These are phyloP conservation scores for Linderina pennispora DNA, from an alignment of 192 early-diverging fungal species.

Conservation along the genomic window DNA sequence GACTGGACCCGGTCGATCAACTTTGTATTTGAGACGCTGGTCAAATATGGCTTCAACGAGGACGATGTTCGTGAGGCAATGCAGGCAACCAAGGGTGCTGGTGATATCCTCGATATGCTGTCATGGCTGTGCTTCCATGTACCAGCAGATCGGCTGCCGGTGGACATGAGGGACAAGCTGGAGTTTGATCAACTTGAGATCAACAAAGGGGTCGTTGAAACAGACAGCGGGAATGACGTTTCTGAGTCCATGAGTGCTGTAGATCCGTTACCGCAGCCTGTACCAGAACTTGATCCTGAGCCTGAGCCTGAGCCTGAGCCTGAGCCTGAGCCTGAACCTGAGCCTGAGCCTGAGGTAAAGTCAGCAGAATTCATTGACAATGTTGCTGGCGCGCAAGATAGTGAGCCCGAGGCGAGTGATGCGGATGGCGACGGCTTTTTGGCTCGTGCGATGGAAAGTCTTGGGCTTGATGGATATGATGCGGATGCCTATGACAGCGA, in stretches of 20 bases:
- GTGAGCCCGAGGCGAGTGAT: neutral
- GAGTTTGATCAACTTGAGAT: constrained; percentile 1
- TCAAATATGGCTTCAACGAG: constrained; percentile 3
- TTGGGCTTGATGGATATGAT: neutral
- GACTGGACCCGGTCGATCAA: constrained; percentile 20
- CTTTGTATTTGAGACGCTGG: constrained; percentile 24
- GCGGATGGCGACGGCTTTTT: neutral
- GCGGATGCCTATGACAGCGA: constrained; percentile 12
- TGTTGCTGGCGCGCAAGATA: neutral
- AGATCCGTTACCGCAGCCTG: neutral
- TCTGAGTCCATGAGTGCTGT: neutral
- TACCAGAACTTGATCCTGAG: too few species aligned
- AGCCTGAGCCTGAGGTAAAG: neutral
- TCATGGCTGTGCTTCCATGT: constrained; percentile 26
- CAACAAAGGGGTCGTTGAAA: neutral
- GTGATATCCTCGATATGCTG: constrained; percentile 14
- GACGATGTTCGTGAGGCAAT: constrained; percentile 9
- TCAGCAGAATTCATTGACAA: too few species aligned
- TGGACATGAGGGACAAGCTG: constrained; percentile 29
- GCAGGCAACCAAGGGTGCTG: constrained; percentile 6
- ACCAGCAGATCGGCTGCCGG: constrained; percentile 21
- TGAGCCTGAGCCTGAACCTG: too few species aligned
- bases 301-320: too few species aligned
- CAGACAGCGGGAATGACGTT: neutral
- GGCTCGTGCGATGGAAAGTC: neutral